Percentiles rank a stretch among this genome's conserved stretches.
These are phyloP conservation scores for Monosporozyma yasuniensis DNA, from an alignment of 805 yeast genomes.

Conservation along the genomic window DNA sequence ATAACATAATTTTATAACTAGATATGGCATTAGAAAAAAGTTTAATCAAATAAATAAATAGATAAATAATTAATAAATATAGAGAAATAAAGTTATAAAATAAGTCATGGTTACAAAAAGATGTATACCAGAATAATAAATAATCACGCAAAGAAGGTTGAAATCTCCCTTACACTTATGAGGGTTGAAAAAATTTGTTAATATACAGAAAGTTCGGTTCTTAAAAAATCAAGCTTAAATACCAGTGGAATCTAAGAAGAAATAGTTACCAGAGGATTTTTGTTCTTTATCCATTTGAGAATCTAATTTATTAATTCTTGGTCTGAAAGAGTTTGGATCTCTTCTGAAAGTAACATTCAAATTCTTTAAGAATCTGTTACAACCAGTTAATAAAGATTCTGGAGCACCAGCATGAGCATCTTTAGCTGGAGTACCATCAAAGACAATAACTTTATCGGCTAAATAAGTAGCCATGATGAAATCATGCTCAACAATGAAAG, in stretches of 20 bases:
- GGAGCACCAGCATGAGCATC: constrained; percentile 81
- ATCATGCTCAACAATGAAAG: constrained; percentile 99
- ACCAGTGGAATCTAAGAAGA: constrained; percentile 74
- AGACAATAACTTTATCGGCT: constrained; percentile 97
- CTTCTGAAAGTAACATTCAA: constrained; percentile 97
- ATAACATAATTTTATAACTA: too few relatives aligned
- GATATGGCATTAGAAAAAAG: background rate
- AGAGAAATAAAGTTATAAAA: background rate
- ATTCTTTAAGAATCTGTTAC: constrained; percentile 93
- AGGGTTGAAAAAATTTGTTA: background rate
- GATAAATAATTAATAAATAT: constrained; percentile 2
- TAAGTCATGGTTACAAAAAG: background rate
- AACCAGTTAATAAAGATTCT: constrained; percentile 90
- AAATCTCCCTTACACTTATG: background rate
- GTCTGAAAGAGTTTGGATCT: constrained; percentile 97
- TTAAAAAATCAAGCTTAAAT: constrained; percentile 23
- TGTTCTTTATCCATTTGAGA: constrained; percentile 99
- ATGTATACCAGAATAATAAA: background rate
- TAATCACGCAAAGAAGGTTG: background rate
- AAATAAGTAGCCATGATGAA: constrained; percentile 99
- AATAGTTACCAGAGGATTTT: constrained; percentile 83
- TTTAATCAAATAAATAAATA: constrained; percentile 5
- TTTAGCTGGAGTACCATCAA: constrained; percentile 89
- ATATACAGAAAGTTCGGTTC: constrained; percentile 1
- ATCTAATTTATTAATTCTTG: constrained; percentile 94